Evolutionary conservation across 805 yeast species (phyloP).

Genomic region (Scheffersomyces lignosus): DNA sequence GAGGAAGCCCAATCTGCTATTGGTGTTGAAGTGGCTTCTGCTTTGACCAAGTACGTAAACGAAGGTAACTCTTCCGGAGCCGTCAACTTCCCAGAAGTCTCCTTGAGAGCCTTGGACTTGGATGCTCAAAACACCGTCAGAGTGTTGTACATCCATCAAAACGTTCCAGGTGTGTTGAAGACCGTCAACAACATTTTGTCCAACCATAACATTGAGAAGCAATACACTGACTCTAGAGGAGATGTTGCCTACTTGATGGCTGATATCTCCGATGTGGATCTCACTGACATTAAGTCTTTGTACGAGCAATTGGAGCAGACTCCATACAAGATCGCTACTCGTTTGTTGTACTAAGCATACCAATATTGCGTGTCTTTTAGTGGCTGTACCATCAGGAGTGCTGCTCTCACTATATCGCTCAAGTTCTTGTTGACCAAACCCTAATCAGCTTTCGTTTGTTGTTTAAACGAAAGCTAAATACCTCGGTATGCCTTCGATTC

Average conservation of each 20-base stretch:
- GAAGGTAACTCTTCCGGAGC: conserved; percentile 95
- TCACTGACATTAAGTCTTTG: conserved; percentile 77
- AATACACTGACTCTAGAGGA: conserved; percentile 95
- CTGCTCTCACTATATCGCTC: too few relatives aligned
- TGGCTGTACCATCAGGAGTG: too few relatives aligned
- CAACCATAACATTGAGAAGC: conserved; percentile 94
- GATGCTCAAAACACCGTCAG: conserved; percentile 89
- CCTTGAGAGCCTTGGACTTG: conserved; percentile 81
- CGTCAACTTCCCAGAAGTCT: conserved; percentile 98
- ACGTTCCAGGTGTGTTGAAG: conserved; percentile 97
- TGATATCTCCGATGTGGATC: conserved; percentile 84
- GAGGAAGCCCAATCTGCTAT: conserved; percentile 98
- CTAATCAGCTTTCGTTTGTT: too few relatives aligned
- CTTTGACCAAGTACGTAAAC: conserved; percentile 87
- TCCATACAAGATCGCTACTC: conserved; percentile 85
- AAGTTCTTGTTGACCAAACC: too few relatives aligned
- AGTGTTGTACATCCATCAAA: conserved; percentile 93
- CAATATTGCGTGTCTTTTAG: too few relatives aligned
- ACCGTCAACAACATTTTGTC: conserved; percentile 95
- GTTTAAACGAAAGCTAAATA: too few relatives aligned
- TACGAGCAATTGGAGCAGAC: conserved; percentile 86
- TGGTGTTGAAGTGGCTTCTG: conserved; percentile 90
- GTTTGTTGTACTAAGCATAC: conserved; percentile 68
- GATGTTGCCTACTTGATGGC: conserved; percentile 98
- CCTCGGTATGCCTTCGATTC: too few relatives aligned